Base-by-base conservation (phyloP, 345 rosid genomes). In the Brassica incana region DNA sequence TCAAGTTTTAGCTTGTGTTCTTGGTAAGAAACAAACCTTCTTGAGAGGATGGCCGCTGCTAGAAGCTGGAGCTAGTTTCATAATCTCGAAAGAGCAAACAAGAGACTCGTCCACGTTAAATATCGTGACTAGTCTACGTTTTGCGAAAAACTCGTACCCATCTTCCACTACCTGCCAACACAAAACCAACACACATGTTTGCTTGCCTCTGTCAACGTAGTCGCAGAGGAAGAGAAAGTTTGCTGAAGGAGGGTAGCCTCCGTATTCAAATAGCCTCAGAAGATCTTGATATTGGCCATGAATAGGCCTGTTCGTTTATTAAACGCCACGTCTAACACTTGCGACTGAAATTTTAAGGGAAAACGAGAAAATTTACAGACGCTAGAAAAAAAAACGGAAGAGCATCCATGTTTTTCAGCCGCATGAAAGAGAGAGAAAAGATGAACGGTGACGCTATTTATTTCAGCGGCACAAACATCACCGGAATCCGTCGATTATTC, bases 171-270 rank as follows among this genome's bases (percentile, higher is more conserved):
- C 97, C 99, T 95, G 85, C 25, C 69, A 78, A 75, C 56, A 20
- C 10, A 43, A 60, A 67, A 27, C 61, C 29, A 30, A 8, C 67
- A 72, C 77, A 63, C 27, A 48, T 6, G 70, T 32, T 35, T 95
- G 95, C 86, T 87, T 95, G 83, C 99, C 99, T 66, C 97, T 87
- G 75, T 95, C 99, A 6, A 92, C 99, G 52, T 95, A 95, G 83
- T 95, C 99, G 45, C 99, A 97, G 8, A 92, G 93, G 83, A 95
- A 95, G 66, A 92, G 88, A 70, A 92, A 92, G 85, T 86, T 92
- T 11, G 92, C 90, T 11, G 95, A 71, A 32, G 98, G 97, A 71
- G 98, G 98, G 81, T 91, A 89, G 67, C 95, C 97, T 20, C 95
- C 97, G 63, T 85, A 83, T 62, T 94, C 95, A 12, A 94, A 23